phyloP scores from a whole-genome alignment of 805 yeast genomes.

The Schwanniomyces sp. region DNA sequence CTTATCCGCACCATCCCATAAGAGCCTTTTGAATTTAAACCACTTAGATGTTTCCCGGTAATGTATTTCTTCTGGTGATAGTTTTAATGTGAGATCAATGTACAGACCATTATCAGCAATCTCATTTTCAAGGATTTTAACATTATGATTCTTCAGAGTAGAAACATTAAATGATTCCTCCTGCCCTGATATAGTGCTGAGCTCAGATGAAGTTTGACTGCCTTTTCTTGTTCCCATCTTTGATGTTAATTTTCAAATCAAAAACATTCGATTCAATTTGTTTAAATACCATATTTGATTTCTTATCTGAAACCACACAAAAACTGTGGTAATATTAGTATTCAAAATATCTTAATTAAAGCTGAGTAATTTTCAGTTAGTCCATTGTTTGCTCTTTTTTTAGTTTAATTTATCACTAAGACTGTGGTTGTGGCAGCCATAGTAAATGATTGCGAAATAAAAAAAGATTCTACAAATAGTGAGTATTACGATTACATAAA shows the following conservation, averaged over 20 bases:
- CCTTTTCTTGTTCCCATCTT: too few relatives aligned
- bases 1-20: slow-evolving; percentile 40
- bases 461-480: too few relatives aligned
- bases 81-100: slow-evolving; percentile 18
- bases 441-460: not conserved
- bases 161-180: not conserved
- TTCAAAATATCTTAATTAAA: too few relatives aligned
- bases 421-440: not conserved
- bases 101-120: slow-evolving; percentile 11
- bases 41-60: slow-evolving; percentile 16
- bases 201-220: not conserved
- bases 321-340: too few relatives aligned
- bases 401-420: not conserved
- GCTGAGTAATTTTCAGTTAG: too few relatives aligned
- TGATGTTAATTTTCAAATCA: too few relatives aligned
- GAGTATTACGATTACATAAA: too few relatives aligned
- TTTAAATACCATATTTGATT: too few relatives aligned
- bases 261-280: too few relatives aligned
- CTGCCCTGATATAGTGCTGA: not conserved
- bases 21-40: slow-evolving; percentile 22
- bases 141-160: not conserved
- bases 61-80: slow-evolving; percentile 19
- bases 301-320: too few relatives aligned
- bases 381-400: not conserved
- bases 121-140: not conserved